Evolutionary conservation across 257 asterid species (phyloP).

Genomic region (Cinchona pubescens): DNA sequence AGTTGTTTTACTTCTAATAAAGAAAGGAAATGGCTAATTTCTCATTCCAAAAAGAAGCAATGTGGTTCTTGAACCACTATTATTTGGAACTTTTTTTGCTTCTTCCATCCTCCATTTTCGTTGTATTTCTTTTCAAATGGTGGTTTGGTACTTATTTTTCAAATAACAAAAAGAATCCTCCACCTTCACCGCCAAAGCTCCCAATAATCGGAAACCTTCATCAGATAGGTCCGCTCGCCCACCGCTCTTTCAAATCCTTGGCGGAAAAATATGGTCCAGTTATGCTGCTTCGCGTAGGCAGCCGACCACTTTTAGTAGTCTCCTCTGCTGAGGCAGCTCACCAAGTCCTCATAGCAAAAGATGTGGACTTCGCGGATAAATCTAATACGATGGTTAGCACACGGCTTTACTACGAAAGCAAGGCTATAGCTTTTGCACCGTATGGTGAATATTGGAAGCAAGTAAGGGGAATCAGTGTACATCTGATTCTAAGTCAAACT

Average conservation of each 20-base stretch:
- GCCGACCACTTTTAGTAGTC: not conserved
- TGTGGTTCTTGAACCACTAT: too few species aligned
- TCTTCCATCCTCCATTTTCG: too few species aligned
- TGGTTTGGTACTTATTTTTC: too few species aligned
- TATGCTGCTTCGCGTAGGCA: not conserved
- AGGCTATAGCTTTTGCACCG: not conserved
- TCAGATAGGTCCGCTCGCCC: not conserved
- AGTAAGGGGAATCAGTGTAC: not conserved
- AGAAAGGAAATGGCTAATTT: too few species aligned
- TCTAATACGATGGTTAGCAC: too few species aligned
- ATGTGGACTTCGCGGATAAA: not conserved
- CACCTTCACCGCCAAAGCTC: not conserved
- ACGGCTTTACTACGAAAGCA: not conserved
- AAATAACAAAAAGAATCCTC: too few species aligned
- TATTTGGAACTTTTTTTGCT: too few species aligned
- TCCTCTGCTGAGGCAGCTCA: slow-evolving; percentile 9
- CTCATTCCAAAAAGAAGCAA: too few species aligned
- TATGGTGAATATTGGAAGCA: not conserved
- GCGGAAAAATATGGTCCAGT: not conserved
- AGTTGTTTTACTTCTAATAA: too few species aligned
- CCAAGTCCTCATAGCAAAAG: slow-evolving; percentile 11
- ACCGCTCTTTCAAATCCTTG: not conserved
- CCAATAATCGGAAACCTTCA: not conserved
- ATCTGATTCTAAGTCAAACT: slow-evolving; percentile 5
- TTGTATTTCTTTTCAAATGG: too few species aligned